A percentile compares a stretch with the other conserved stretches of the same genome.
These are phyloP conservation scores for Lentinula detonsa DNA, from an alignment of 768 basidiomycete species.

Conservation along the genomic window DNA sequence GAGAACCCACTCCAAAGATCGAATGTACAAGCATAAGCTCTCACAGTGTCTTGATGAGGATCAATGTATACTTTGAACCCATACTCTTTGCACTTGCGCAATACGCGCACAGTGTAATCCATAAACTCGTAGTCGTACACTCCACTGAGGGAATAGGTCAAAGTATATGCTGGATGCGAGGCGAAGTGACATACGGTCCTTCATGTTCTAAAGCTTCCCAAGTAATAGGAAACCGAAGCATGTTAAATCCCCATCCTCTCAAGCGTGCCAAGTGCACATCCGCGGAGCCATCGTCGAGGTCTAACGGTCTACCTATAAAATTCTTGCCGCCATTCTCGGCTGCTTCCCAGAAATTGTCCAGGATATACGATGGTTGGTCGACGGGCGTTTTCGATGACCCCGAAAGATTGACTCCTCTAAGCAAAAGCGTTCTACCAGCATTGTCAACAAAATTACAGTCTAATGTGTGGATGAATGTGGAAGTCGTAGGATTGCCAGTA, in stretches of 20 bases:
- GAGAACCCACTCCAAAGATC: slow-evolving; percentile 2
- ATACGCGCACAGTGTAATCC: slow-evolving; percentile 81
- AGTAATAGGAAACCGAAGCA: slow-evolving; percentile 77
- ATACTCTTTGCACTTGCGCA: slow-evolving; percentile 88
- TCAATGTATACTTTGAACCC: slow-evolving; percentile 93
- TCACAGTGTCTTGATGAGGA: slow-evolving; percentile 91
- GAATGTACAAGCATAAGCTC: slow-evolving; percentile 22
- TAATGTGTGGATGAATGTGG: slow-evolving; percentile 60
- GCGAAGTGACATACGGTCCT: slow-evolving; percentile 78
- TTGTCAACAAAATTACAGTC: slow-evolving; percentile 69
- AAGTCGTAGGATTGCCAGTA: slow-evolving; percentile 40
- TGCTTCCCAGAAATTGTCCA: slow-evolving; percentile 77
- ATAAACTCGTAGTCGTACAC: slow-evolving; percentile 89
- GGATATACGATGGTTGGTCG: slow-evolving; percentile 57
- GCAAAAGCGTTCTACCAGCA: slow-evolving; percentile 66
- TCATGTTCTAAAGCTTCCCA: slow-evolving; percentile 95
- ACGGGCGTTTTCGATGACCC: slow-evolving; percentile 84
- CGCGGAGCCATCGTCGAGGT: slow-evolving; percentile 79
- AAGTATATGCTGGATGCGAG: slow-evolving; percentile 6
- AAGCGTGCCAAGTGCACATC: slow-evolving; percentile 85
- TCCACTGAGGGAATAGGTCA: slow-evolving; percentile 42
- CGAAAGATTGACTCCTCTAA: slow-evolving; percentile 94
- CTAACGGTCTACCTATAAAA: slow-evolving; percentile 75
- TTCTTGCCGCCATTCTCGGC: slow-evolving; percentile 64
- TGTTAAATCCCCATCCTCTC: slow-evolving; percentile 90